Evolutionary conservation across 768 basidiomycete genomes (phyloP), one percentile per base, ranked within the genome.

Genomic region (Rhizopogon rudus): DNA sequence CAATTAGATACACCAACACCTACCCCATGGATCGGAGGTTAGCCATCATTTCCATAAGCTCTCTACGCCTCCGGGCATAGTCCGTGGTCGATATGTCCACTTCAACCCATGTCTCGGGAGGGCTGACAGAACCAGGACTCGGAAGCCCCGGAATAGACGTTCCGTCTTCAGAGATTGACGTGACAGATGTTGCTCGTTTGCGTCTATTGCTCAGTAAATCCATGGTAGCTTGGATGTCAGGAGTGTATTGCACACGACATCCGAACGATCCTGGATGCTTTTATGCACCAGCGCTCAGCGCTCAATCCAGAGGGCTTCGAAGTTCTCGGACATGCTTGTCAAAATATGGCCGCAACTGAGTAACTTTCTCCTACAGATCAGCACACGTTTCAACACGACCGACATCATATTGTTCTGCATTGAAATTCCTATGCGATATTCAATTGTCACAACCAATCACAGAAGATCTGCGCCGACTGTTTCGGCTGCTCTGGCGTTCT

Each of bases 31-130:
- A 65, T 12, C 69, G 67, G 13, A 74, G 60, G 33, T 73, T 71
- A 20, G 62, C 68, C 31, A 72, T 61, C 5, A 81, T 61, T n/a
- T 67, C 63, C 66, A 79, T 73, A 9, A 79, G 53, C 56, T 74
- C 71, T 46, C 63, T 69, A 44, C 78, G 72, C 40, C 56, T 71
- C 8, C 64, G 66, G 0, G 77, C 76, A 65, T 80, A 80, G 31
- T 73, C 72, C 7, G 59, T 68, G 0, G 68, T 64, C 10, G 72
- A 59, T 53, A 75, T 58, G 45, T 64, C 61, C 12, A 59, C n/a
- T 3, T 63, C 6, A 37, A 37, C 7, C 14, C 33, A 22, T 22
- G 20, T 16, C 3, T 37, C 35, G 6, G 48, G 48, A 49, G 48
- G 35, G 20, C 20, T 22, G 20, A 22, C 5, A 7, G 31, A 48